Conservation (phyloP, 805 yeast genomes). For the Yamadazyma nakazawae region DNA sequence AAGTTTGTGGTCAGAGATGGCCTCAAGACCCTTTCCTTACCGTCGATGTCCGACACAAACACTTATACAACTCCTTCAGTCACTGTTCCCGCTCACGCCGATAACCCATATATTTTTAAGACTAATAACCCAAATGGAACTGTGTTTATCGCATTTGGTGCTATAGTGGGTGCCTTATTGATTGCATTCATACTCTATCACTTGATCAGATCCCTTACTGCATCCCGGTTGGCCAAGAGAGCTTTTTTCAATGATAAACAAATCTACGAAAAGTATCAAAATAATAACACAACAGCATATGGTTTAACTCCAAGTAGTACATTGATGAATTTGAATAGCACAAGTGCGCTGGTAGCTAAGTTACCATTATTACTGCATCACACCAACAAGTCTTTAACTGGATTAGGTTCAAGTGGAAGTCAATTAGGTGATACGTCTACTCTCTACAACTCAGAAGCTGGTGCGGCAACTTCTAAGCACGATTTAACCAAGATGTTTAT, state of each 20-base stretch:
- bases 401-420: slow-evolving; percentile 11
- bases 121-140: slow-evolving; percentile 65
- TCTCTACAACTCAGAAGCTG: slow-evolving; percentile 30
- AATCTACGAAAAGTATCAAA: slow-evolving; percentile 23
- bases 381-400: slow-evolving; percentile 18
- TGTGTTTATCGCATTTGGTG: slow-evolving; percentile 79
- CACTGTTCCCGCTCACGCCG: slow-evolving; percentile 53
- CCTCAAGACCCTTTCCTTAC: slow-evolving; percentile 11
- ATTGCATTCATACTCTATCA: slow-evolving; percentile 53
- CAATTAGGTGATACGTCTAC: slow-evolving; percentile 33
- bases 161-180: slow-evolving; percentile 58
- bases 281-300: slow-evolving; percentile 13
- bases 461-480: slow-evolving; percentile 32
- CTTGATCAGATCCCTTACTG: slow-evolving; percentile 42
- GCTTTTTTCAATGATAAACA: slow-evolving; percentile 32
- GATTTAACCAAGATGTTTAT: slow-evolving; percentile 57
- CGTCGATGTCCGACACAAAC: slow-evolving; percentile 16
- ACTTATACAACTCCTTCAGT: slow-evolving; percentile 45
- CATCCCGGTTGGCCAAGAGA: slow-evolving; percentile 51
- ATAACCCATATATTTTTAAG: slow-evolving; percentile 63
- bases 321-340: slow-evolving; percentile 11
- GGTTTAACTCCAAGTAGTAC: slow-evolving; percentile 24
- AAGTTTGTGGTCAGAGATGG: slow-evolving; percentile 1
- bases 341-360: slow-evolving; percentile 24
- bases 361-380: slow-evolving; percentile 33